Conservation (phyloP, 1,284 basidiomycete species). For the Fistulina hepatica region DNA sequence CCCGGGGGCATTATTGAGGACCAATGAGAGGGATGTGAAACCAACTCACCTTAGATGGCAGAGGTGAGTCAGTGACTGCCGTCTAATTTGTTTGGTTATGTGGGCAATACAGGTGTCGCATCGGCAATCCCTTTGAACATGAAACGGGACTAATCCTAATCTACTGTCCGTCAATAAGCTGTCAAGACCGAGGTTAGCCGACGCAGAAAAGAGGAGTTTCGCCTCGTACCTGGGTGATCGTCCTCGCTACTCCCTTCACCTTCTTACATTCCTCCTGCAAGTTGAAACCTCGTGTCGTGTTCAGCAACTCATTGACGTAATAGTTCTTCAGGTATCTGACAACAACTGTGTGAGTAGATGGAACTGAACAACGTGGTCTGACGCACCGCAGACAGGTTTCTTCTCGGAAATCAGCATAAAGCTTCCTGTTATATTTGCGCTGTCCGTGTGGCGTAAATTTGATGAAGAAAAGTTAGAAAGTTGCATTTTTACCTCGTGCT, state of each 20-base stretch:
- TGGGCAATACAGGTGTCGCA: no score
- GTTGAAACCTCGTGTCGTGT: slow-evolving; percentile 40
- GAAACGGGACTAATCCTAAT: no score
- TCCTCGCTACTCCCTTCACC: slow-evolving; percentile 39
- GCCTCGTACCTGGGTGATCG: slow-evolving; percentile 28
- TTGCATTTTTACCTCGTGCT: slow-evolving; percentile 41
- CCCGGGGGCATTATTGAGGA: no score
- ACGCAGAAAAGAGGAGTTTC: not conserved
- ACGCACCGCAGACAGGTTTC: slow-evolving; percentile 56
- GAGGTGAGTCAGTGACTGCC: no score
- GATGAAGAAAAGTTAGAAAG: slow-evolving; percentile 4
- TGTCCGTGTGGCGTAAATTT: slow-evolving; percentile 20
- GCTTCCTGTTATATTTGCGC: slow-evolving; percentile 66
- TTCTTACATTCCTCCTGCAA: slow-evolving; percentile 53
- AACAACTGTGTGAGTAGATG: not conserved
- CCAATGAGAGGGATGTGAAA: no score
- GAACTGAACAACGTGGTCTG: not conserved
- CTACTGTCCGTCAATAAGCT: no score
- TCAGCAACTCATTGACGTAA: slow-evolving; percentile 36
- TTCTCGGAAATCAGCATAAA: slow-evolving; percentile 69
- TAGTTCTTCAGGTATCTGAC: slow-evolving; percentile 45
- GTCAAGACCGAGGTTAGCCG: no score
- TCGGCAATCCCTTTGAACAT: no score
- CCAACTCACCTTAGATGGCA: no score
- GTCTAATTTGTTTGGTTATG: no score